These are phyloP conservation scores for Moniliella sp. DNA, from an alignment of 1,284 basidiomycete species.

Conservation along the genomic window DNA sequence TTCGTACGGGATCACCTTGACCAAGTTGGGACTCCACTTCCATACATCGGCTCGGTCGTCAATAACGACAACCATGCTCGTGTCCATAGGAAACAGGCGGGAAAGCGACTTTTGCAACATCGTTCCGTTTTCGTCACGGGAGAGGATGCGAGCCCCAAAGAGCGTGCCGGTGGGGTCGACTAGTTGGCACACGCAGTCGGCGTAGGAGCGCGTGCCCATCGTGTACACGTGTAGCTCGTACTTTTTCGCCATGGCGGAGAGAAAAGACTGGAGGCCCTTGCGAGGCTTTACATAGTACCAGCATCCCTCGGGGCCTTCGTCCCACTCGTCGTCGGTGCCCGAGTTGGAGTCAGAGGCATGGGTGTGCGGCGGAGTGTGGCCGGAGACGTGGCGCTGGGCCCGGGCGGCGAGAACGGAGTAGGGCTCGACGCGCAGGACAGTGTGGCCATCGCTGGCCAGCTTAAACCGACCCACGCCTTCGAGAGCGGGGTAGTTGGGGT, in stretches of 20 bases:
- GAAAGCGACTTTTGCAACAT: slow-evolving; percentile 73
- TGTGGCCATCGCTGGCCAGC: slow-evolving; percentile 56
- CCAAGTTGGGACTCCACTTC: slow-evolving; percentile 74
- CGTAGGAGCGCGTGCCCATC: slow-evolving; percentile 92
- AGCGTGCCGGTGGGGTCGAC: slow-evolving; percentile 69
- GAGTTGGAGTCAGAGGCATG: background rate
- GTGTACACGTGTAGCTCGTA: slow-evolving; percentile 99
- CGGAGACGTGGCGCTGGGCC: too few relatives aligned
- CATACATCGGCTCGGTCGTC: slow-evolving; percentile 94
- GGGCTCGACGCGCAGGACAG: slow-evolving; percentile 4
- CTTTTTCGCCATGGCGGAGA: slow-evolving; percentile 49
- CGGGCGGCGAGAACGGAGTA: slow-evolving; percentile 1
- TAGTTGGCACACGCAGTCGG: slow-evolving; percentile 74
- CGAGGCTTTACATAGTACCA: slow-evolving; percentile 89
- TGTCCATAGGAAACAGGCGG: slow-evolving; percentile 70
- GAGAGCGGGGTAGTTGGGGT: slow-evolving; percentile 74
- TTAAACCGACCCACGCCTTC: slow-evolving; percentile 65
- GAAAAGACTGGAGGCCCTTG: slow-evolving; percentile 63
- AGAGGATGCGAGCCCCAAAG: slow-evolving; percentile 70
- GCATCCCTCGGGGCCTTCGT: slow-evolving; percentile 43
- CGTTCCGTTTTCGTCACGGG: slow-evolving; percentile 62
- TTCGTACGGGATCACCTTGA: slow-evolving; percentile 93
- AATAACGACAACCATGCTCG: slow-evolving; percentile 95
- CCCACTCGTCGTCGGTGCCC: too few relatives aligned
- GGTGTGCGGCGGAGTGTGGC: too few relatives aligned